phyloP scores from a whole-genome alignment of 129 eudicot species.

The Pittosporum tobira region DNA sequence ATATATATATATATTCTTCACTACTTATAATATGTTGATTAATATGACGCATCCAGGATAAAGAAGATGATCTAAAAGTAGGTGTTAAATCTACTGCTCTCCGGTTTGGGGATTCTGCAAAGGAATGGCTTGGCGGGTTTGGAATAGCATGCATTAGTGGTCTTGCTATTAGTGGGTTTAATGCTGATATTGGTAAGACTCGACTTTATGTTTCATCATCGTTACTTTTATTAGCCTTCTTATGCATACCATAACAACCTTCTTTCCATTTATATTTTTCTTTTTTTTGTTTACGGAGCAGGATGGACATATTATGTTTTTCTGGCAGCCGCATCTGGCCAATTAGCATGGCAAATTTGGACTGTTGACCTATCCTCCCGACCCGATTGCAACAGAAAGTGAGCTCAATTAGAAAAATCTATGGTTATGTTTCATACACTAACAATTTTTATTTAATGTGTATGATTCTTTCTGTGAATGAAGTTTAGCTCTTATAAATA shows the following conservation, averaged over 20 bases:
- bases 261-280: constrained; percentile 8
- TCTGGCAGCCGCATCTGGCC: constrained; percentile 62
- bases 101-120: constrained; percentile 74
- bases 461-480: no score
- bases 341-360: constrained; percentile 80
- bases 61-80: constrained; percentile 68
- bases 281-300: constrained; percentile 20
- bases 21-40: constrained; percentile 1
- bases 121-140: constrained; percentile 65
- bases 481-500: no score
- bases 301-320: constrained; percentile 68
- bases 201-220: not conserved
- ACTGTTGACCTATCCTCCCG: constrained; percentile 60
- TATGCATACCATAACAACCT: not conserved
- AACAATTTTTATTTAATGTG: no score
- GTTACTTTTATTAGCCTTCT: not conserved
- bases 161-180: constrained; percentile 70
- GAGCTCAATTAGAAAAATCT: constrained; percentile 13
- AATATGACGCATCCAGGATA: constrained; percentile 43
- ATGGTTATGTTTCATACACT: not conserved
- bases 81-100: constrained; percentile 93
- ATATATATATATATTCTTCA: no score
- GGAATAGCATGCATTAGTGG: constrained; percentile 57
- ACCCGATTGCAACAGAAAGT: constrained; percentile 85
- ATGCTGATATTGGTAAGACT: constrained; percentile 62